Conservation (phyloP, 192 early-diverging fungal genomes). For the Entophlyctis luteolus region DNA sequence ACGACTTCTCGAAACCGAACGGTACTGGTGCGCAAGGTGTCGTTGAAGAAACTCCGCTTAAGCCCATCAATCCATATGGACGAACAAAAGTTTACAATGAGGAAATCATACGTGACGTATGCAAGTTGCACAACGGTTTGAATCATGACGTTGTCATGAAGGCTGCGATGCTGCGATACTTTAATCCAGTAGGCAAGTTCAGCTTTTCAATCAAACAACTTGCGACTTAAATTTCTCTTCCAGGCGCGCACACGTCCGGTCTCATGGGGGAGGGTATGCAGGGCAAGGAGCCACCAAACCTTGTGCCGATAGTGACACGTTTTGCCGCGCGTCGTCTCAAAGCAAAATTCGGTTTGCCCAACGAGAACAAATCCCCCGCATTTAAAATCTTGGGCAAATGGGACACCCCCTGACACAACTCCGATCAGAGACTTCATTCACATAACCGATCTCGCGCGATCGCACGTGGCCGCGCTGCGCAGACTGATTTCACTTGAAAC, state of each 20-base stretch:
- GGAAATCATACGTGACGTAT: conserved; percentile 55
- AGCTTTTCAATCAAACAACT: neutral
- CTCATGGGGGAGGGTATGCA: conserved; percentile 78
- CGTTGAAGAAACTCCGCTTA: conserved; percentile 66
- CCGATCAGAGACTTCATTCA: conserved; percentile 84
- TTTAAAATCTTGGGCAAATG: conserved; percentile 64
- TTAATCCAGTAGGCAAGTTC: conserved; percentile 74
- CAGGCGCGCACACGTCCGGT: conserved; percentile 72
- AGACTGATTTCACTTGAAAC: neutral
- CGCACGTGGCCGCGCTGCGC: conserved; percentile 70
- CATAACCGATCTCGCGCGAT: conserved; percentile 78
- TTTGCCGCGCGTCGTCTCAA: conserved; percentile 33
- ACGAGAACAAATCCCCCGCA: neutral
- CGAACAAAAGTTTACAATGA: conserved; percentile 78
- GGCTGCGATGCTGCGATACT: conserved; percentile 57
- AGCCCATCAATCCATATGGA: conserved; percentile 75
- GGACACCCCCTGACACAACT: conserved; percentile 75
- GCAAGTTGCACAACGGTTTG: neutral
- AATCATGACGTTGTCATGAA: neutral
- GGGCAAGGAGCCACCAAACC: conserved; percentile 76
- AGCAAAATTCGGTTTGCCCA: neutral
- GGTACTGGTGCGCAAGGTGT: conserved; percentile 44
- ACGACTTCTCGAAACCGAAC: conserved; percentile 24
- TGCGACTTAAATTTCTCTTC: neutral
- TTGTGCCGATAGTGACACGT: conserved; percentile 64